phyloP scores from a whole-genome alignment of 441 rosid species.

The Metrosideros polymorpha region DNA sequence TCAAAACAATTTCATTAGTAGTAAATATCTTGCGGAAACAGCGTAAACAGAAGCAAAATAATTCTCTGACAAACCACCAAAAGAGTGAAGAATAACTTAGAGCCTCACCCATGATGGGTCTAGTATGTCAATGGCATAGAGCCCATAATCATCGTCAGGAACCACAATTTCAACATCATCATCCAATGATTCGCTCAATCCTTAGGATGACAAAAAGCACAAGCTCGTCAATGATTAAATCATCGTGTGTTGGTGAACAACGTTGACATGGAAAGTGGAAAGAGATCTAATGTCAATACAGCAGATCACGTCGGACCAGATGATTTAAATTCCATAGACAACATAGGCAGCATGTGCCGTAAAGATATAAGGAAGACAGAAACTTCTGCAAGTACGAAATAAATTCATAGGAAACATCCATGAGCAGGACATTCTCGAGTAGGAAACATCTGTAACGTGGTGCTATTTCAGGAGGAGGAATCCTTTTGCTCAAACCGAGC shows the following conservation, averaged over 20 bases:
- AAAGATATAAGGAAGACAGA: not conserved
- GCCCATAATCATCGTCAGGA: slow-evolving; percentile 83
- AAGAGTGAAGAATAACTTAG: not conserved
- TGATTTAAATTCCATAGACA: not conserved
- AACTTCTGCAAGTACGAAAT: not conserved
- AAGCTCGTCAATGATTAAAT: not conserved
- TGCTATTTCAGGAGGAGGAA: not conserved
- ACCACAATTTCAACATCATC: slow-evolving; percentile 48
- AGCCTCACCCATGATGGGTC: slow-evolving; percentile 69
- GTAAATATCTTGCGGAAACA: not conserved
- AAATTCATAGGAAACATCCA: not conserved
- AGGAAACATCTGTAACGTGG: not conserved
- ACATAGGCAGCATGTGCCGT: not conserved
- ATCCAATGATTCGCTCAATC: slow-evolving; percentile 68
- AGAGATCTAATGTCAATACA: not conserved
- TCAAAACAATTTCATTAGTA: not conserved
- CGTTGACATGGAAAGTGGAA: not conserved
- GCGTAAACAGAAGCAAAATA: not conserved
- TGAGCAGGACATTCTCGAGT: not conserved
- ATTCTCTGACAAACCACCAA: not conserved
- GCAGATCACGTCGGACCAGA: not conserved
- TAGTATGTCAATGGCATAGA: slow-evolving; percentile 69
- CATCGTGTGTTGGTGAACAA: not conserved
- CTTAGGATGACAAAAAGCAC: slow-evolving; percentile 18
- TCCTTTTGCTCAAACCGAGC: not conserved